Base-by-base conservation (phyloP, 805 yeast genomes). In the Saccharomycopsis sp. region DNA sequence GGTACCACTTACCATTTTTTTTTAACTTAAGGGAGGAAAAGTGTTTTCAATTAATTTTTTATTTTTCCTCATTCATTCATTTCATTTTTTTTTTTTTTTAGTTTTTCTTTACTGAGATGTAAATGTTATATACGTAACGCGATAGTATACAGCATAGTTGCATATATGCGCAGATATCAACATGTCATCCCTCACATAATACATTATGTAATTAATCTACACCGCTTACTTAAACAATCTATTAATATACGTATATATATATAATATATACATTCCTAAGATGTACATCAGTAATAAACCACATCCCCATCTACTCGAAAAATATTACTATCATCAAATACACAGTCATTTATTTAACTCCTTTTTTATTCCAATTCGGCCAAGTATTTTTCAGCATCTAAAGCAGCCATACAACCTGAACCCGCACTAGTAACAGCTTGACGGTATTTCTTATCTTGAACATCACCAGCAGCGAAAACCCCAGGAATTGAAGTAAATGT, bases 391-490 rank as follows among this genome's bases (percentile, higher is more conserved):
- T 89, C 97, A 60, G 90, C 86, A 59, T 93, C 97, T 51, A 93
- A 75, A 50, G 95, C 98, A 58, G 98, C 98, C 97, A 89, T 90
- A 75, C 98, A 93, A 53, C 98, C 98, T 52, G 96, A 76, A 61
- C 98, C 98, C n/a, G 98, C 98, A 64, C 97, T 88, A 34, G 98
- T 93, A 61, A 93, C 87, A 48, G 98, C 98, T 72, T 93, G 98
- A 79, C 98, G 86, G 69, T 90, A 93, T 63, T 77, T 78, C 66
- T 86, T 82, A 68, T 93, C 98, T 69, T 93, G 98, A 47, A 93
- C 98, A 62, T 93, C 98, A 68, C 98, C 98, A 49, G 98, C 98
- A 50, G 98, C 98, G 56, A 84, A 93, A 51, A 93, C 85, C 63
- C 97, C 97, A 59, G 75, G 77, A 48, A 90, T 76, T 11, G 94